These are phyloP conservation scores for Pneumocystis carinii DNA, from an alignment of 1,139 yeast genomes.

Conservation along the genomic window DNA sequence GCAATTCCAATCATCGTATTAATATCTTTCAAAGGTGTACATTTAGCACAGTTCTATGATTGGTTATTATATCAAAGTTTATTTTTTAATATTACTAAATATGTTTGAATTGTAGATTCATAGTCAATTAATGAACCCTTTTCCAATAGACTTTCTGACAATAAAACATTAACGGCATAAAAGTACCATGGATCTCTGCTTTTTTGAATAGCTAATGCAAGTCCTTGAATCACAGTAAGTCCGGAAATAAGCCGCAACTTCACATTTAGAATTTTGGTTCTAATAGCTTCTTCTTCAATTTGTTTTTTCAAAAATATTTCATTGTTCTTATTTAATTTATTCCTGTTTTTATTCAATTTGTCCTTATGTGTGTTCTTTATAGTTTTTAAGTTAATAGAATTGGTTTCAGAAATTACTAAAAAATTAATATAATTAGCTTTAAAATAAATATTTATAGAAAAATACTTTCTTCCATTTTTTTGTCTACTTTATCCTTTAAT, in stretches of 20 bases:
- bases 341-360: conserved; percentile 58
- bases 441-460: background rate
- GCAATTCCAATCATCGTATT: conserved; percentile 34
- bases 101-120: background rate
- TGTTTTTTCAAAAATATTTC: conserved; percentile 71
- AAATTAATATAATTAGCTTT: conserved; percentile 17
- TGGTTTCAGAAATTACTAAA: conserved; percentile 32
- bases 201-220: conserved; percentile 39
- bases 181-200: conserved; percentile 67
- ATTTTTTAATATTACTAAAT: conserved; percentile 4
- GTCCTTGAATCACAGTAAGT: conserved; percentile 37
- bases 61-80: conserved; percentile 18
- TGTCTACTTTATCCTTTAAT: background rate
- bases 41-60: conserved; percentile 23
- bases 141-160: conserved; percentile 26
- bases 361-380: conserved; percentile 75
- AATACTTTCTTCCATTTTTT: conserved; percentile 1
- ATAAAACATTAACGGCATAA: conserved; percentile 33
- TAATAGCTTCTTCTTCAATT: conserved; percentile 41
- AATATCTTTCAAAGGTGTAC: conserved; percentile 22
- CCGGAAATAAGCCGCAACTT: conserved; percentile 35
- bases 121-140: conserved; percentile 15
- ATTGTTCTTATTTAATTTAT: conserved; percentile 31
- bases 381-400: conserved; percentile 70
- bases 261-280: conserved; percentile 32